These are phyloP conservation scores for Paracoccidioides brasiliensis DNA, from an alignment of 2,329 filamentous ascomycete genomes.

Conservation along the genomic window DNA sequence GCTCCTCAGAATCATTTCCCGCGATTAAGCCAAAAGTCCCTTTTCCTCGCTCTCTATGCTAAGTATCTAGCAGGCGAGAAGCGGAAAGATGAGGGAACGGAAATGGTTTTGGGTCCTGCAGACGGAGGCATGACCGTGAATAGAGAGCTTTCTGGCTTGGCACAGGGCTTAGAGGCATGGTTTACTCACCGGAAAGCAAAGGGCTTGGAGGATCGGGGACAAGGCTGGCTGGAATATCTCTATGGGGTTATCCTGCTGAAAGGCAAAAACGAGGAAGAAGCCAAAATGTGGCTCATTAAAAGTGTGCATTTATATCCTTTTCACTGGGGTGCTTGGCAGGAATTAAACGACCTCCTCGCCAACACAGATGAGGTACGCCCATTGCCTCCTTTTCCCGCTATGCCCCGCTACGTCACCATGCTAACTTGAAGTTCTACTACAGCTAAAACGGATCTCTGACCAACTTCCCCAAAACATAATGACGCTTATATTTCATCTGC, in stretches of 20 bases:
- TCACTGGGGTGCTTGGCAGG: conserved; percentile 96
- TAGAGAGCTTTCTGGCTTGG: conserved; percentile 66
- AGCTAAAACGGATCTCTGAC: conserved; percentile 59
- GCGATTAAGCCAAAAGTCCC: conserved; percentile 69
- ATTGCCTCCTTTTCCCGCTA: not conserved
- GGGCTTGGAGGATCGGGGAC: conserved; percentile 49
- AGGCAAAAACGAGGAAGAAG: conserved; percentile 76
- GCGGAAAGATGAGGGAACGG: conserved; percentile 86
- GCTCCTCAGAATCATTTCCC: conserved; percentile 30
- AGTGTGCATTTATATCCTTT: conserved; percentile 84
- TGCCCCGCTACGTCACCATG: not conserved
- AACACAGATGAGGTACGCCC: conserved; percentile 63
- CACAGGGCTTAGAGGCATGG: conserved; percentile 66
- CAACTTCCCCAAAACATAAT: conserved; percentile 81
- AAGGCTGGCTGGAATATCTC: conserved; percentile 77
- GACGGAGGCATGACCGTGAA: conserved; percentile 77
- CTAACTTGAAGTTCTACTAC: conserved; percentile 12
- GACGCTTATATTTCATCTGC: conserved; percentile 84
- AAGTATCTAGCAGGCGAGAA: conserved; percentile 92
- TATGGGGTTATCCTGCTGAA: conserved; percentile 86
- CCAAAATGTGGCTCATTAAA: conserved; percentile 72
- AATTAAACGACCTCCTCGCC: conserved; percentile 68
- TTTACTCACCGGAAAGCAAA: conserved; percentile 54
- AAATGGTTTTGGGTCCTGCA: conserved; percentile 91
- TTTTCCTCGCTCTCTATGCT: conserved; percentile 86